Evolutionary conservation across 176 grass and related monocot species (phyloP).

Genomic region (Carex cristatella): DNA sequence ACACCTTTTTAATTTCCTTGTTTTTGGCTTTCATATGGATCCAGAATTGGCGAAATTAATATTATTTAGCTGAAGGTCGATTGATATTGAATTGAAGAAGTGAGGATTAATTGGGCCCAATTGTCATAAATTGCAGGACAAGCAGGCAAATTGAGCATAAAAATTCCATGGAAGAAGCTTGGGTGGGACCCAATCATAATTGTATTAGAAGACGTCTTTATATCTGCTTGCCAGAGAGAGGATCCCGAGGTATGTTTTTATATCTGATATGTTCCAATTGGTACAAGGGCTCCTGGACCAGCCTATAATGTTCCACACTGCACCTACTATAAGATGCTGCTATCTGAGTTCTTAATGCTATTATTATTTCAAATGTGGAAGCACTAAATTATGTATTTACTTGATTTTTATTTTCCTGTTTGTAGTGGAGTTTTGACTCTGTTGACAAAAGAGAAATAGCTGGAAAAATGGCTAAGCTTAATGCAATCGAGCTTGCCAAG

Average conservation of each 20-base stretch:
- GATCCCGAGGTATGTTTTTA: constrained; percentile 71
- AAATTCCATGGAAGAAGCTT: constrained; percentile 96
- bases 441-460: constrained; percentile 89
- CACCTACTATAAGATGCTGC: not conserved
- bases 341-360: not conserved
- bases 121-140: constrained; percentile 47
- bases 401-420: not conserved
- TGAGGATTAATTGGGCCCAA: constrained; percentile 10
- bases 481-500: constrained; percentile 89
- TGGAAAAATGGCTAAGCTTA: constrained; percentile 98
- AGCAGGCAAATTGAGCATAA: constrained; percentile 86
- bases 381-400: not conserved
- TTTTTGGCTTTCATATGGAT: not conserved
- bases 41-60: not conserved
- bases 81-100: not conserved
- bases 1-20: not conserved
- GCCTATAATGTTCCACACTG: not conserved
- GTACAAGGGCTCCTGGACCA: not conserved
- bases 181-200: constrained; percentile 95
- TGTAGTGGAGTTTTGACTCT: constrained; percentile 73
- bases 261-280: not conserved
- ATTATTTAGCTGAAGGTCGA: not conserved
- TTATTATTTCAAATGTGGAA: not conserved
- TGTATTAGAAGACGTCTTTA: constrained; percentile 84
- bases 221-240: constrained; percentile 74